Evolutionary conservation across 768 basidiomycete species (phyloP).

Genomic region (Mycena albidolilacea): DNA sequence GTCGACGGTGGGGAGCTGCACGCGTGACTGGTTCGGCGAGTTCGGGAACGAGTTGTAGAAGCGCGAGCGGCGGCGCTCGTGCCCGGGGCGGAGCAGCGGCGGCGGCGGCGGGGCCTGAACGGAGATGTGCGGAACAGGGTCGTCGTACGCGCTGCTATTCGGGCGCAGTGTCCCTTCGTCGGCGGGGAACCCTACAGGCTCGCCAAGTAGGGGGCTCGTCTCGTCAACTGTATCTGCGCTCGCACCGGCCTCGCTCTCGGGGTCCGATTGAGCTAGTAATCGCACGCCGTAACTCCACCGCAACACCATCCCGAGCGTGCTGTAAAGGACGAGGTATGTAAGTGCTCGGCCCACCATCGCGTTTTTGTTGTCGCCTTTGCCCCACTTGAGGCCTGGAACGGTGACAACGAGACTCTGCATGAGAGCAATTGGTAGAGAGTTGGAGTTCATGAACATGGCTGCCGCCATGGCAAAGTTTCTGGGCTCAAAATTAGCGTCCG

Average conservation of each 20-base stretch:
- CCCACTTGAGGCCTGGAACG: conserved; percentile 89
- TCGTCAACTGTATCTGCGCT: conserved; percentile 39
- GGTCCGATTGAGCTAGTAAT: conserved; percentile 81
- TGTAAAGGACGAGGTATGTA: conserved; percentile 92
- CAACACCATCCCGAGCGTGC: conserved; percentile 95
- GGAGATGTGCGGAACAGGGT: conserved; percentile 39
- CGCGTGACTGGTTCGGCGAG: conserved; percentile 60
- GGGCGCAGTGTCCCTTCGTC: conserved; percentile 58
- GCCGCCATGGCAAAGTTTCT: conserved; percentile 88
- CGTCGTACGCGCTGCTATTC: conserved; percentile 42
- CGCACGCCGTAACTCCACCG: conserved; percentile 96
- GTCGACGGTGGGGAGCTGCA: conserved; percentile 49
- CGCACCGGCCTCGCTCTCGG: conserved; percentile 43
- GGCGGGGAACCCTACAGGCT: conserved; percentile 19
- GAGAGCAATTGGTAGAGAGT: conserved; percentile 94
- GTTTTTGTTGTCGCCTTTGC: conserved; percentile 81
- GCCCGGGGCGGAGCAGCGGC: conserved; percentile 37
- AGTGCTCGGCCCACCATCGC: conserved; percentile 94
- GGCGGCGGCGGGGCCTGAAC: conserved; percentile 10
- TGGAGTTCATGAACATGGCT: conserved; percentile 94
- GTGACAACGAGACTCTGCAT: conserved; percentile 92
- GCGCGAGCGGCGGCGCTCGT: conserved; percentile 51
- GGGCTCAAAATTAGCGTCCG: neutral
- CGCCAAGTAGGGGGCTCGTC: conserved; percentile 18
- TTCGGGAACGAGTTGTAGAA: conserved; percentile 81